Evolutionary conservation across 1,284 basidiomycete genomes (phyloP), one percentile per base, ranked within the genome.

Genomic region (Sanghuangporus weigelae): DNA sequence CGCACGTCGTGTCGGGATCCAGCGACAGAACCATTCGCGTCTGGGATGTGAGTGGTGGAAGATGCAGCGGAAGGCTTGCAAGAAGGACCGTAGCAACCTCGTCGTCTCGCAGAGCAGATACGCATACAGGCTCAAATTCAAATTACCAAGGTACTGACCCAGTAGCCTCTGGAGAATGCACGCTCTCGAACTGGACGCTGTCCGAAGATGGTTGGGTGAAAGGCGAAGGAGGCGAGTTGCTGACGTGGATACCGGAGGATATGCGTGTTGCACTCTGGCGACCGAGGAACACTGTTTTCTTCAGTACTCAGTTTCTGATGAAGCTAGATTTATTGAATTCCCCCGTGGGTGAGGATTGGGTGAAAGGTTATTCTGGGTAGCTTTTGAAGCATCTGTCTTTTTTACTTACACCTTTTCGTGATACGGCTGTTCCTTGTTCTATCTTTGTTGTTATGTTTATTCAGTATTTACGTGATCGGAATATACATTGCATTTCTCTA

Each of bases 11-110:
- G 16, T 67, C 68, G 1, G 63, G 63, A 11, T 65, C 63, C 19
- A n/a, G 19, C 36, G 99, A 99, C 81, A 98, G 95, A 83, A 98
- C 96, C 63, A 95, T 93, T 50, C 84, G 96, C 64, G 95, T 96
- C 71, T 99, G 96, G 79, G 98, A 99, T 69, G 96, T 96, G 62
- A 14, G 51, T 31, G 55, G 3, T 39, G 36, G 10, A 46, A 23
- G 50, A 26, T 23, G 19, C 5, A 4, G 19, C 19, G 16, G 26
- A 51, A 21, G 67, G 3, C 67, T 66, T 38, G 56, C 48, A 23
- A 54, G 44, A 16, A 46, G 5, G 10, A 59, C 68, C 31, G 10
- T 7, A 0, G 63, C 62, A 46, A 63, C 19, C 3, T 19, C 12
- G 42, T 12, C 42, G n/a, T 44, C n/a, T 12, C 19, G 8, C 42